Evolutionary conservation across 768 basidiomycete species (phyloP).

Genomic region (Psilocybe subaeruginosa): DNA sequence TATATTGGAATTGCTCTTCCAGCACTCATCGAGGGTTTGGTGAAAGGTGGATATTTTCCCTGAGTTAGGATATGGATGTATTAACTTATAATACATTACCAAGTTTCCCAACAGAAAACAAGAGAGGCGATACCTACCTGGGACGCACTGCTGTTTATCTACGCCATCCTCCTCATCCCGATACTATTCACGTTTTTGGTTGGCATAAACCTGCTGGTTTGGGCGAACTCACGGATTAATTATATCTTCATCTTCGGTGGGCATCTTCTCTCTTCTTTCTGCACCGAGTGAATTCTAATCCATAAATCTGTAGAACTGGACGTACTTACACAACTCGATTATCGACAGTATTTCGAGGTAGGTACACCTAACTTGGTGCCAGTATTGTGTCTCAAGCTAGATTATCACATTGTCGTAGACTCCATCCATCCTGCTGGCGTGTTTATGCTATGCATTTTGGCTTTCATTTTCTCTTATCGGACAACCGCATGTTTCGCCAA

Average conservation of each 20-base stretch:
- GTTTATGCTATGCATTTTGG: conserved; percentile 82
- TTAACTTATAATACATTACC: neutral
- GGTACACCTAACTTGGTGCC: conserved; percentile 2
- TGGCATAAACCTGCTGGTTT: conserved; percentile 82
- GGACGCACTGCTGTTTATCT: conserved; percentile 77
- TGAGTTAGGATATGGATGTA: neutral
- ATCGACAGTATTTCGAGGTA: conserved; percentile 71
- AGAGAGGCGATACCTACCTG: conserved; percentile 60
- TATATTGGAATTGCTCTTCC: conserved; percentile 75
- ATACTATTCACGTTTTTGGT: conserved; percentile 76
- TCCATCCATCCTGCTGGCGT: conserved; percentile 77
- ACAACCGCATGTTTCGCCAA: conserved; percentile 55
- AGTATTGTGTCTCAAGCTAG: neutral
- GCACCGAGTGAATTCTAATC: neutral
- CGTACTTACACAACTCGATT: conserved; percentile 70
- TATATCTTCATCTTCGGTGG: conserved; percentile 91
- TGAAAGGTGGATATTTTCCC: conserved; percentile 47
- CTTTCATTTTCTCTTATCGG: conserved; percentile 77
- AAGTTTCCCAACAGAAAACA: conserved; percentile 19
- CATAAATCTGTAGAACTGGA: conserved; percentile 57
- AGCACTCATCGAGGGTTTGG: conserved; percentile 64
- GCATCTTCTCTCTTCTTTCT: conserved; percentile 25
- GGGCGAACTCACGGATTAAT: conserved; percentile 79
- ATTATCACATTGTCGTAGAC: conserved; percentile 44
- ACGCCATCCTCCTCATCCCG: conserved; percentile 74